These are phyloP conservation scores for Cladosporium sp. DNA, from an alignment of 2,329 filamentous ascomycete genomes.

Conservation along the genomic window DNA sequence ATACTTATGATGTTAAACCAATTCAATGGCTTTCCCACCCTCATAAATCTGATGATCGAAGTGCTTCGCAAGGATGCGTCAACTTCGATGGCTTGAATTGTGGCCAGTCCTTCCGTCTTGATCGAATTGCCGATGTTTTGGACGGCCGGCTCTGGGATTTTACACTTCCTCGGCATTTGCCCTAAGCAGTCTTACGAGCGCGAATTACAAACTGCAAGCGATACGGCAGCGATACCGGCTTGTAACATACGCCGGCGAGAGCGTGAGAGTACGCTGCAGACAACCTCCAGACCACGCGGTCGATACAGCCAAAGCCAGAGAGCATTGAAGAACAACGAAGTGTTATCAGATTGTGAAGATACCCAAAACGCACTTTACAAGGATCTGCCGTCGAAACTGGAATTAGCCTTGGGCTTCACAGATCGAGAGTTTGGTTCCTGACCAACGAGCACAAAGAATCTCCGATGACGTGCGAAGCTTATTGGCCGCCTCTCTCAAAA, in stretches of 20 bases:
- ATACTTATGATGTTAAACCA: too few relatives aligned
- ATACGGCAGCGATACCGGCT: conserved; percentile 5
- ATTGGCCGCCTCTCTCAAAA: conserved; percentile 8
- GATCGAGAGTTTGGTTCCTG: conserved; percentile 14
- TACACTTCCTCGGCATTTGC: neutral
- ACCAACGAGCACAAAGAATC: conserved; percentile 1
- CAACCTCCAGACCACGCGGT: neutral
- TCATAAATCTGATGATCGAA: too few relatives aligned
- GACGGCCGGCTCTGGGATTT: neutral
- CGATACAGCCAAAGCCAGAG: neutral
- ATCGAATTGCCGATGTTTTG: neutral
- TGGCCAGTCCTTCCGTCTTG: neutral
- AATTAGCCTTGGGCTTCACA: conserved; percentile 9
- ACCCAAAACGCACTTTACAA: neutral
- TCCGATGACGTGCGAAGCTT: conserved; percentile 3
- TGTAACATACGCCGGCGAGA: neutral
- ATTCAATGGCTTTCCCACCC: too few relatives aligned
- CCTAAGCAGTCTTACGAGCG: conserved; percentile 7
- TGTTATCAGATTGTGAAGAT: neutral
- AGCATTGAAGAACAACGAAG: neutral
- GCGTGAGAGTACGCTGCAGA: neutral
- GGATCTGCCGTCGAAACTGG: neutral
- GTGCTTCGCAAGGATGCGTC: too few relatives aligned
- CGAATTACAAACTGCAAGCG: neutral
- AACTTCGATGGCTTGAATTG: too few relatives aligned